Evolutionary conservation across 768 basidiomycete species (phyloP).

Genomic region (Serpula lacrymans): DNA sequence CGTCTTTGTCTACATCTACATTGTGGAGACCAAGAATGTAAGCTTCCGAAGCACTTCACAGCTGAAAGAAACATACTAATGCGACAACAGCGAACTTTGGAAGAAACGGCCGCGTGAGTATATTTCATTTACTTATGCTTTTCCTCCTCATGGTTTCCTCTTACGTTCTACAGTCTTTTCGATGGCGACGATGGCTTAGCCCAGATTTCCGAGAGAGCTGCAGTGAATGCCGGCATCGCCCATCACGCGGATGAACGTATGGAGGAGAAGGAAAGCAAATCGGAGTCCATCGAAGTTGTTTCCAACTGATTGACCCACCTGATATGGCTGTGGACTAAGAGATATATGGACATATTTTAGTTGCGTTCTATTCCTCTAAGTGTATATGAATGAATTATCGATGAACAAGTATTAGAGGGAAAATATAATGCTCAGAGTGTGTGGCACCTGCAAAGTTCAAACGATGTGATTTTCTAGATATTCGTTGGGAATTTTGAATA

Average conservation of each 20-base stretch:
- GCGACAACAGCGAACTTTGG: conserved; percentile 15
- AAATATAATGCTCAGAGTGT: too few species aligned
- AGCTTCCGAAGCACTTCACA: too few species aligned
- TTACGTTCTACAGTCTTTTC: conserved; percentile 9
- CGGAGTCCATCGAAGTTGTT: conserved; percentile 1
- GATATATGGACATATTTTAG: not conserved
- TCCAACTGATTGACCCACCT: not conserved
- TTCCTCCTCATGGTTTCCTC: not conserved
- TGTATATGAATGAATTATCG: conserved; percentile 1
- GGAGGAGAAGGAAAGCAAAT: conserved; percentile 5
- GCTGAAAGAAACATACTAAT: too few species aligned
- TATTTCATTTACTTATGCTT: too few species aligned
- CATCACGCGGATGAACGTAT: not conserved
- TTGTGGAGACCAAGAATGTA: conserved; percentile 38
- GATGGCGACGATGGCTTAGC: conserved; percentile 6
- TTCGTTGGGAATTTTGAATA: too few species aligned
- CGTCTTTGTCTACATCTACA: conserved; percentile 33
- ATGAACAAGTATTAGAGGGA: too few species aligned
- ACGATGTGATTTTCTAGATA: too few species aligned
- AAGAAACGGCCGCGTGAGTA: conserved; percentile 18
- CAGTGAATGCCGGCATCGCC: not conserved
- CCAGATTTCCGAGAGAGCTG: conserved; percentile 2
- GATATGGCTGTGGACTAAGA: not conserved
- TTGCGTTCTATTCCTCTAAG: not conserved
- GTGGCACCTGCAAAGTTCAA: too few species aligned